A percentile compares a stretch with the other conserved stretches of the same genome.
Conservation (phyloP, 2,329 filamentous ascomycete genomes). For the Fusarium staphyleae region DNA sequence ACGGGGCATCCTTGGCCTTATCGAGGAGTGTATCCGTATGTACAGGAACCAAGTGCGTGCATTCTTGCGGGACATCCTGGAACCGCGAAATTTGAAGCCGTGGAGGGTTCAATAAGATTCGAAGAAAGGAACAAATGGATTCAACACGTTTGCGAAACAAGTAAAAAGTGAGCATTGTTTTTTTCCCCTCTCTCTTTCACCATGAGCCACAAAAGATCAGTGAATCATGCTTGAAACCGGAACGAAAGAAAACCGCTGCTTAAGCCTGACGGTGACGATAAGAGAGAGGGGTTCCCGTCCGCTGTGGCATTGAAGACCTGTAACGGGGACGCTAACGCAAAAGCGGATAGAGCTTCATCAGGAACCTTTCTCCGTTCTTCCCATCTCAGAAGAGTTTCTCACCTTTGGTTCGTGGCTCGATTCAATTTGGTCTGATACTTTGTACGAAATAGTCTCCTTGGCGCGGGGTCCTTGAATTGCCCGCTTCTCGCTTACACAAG, state of each 20-base stretch:
- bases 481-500: slow-evolving; percentile 8
- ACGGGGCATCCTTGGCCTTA: slow-evolving; percentile 9
- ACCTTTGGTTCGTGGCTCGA: slow-evolving; percentile 12
- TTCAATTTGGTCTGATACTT: slow-evolving; percentile 11
- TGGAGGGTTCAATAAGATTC: not conserved
- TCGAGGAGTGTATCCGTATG: too few relatives aligned
- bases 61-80: not conserved
- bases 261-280: not conserved
- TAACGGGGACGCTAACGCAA: slow-evolving; percentile 5
- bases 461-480: slow-evolving; percentile 19
- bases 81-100: too few relatives aligned
- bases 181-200: not conserved
- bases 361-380: slow-evolving; percentile 5
- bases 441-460: not conserved
- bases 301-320: slow-evolving; percentile 20
- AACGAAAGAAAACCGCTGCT: slow-evolving; percentile 2
- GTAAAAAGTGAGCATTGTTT: not conserved
- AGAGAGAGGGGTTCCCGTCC: slow-evolving; percentile 10
- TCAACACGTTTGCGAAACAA: not conserved
- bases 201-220: not conserved
- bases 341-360: slow-evolving; percentile 15
- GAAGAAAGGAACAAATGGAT: not conserved
- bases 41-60: slow-evolving; percentile 18
- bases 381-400: not conserved
- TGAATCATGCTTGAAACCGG: slow-evolving; percentile 8